Evolutionary conservation across 2,329 filamentous ascomycete species (phyloP).

Genomic region (Diplodia seriata): DNA sequence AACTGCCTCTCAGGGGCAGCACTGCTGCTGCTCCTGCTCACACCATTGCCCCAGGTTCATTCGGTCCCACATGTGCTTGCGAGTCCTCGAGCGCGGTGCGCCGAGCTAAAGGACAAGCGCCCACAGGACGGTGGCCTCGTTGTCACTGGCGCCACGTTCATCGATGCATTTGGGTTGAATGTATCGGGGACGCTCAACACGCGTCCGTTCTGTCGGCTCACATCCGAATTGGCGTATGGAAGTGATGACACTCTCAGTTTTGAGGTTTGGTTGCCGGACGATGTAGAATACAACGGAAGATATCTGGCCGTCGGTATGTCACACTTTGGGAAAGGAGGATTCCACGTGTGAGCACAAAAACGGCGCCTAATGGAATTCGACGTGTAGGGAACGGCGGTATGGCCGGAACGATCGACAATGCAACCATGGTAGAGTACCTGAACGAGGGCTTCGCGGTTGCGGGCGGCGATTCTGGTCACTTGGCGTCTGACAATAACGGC

Average conservation of each 20-base stretch:
- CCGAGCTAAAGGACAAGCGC: conserved; percentile 13
- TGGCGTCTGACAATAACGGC: conserved; percentile 27
- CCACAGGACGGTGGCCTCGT: conserved; percentile 10
- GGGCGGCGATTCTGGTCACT: conserved; percentile 34
- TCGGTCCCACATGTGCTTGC: conserved; percentile 4
- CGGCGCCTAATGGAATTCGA: not conserved
- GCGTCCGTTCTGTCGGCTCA: conserved; percentile 29
- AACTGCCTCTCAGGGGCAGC: not conserved
- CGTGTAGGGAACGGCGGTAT: conserved; percentile 33
- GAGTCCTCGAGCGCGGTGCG: conserved; percentile 20
- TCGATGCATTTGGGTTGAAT: conserved; percentile 14
- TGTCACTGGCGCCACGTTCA: conserved; percentile 8
- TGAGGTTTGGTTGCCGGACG: conserved; percentile 30
- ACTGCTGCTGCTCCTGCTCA: conserved; percentile 5
- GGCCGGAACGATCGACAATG: conserved; percentile 32
- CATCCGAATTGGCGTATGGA: conserved; percentile 16
- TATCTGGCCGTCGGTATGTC: conserved; percentile 30
- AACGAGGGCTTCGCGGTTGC: conserved; percentile 34
- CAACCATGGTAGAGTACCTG: conserved; percentile 31
- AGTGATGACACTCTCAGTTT: conserved; percentile 20
- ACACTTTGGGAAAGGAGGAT: not conserved
- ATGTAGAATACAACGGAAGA: conserved; percentile 28
- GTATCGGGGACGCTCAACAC: conserved; percentile 5
- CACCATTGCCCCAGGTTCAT: not conserved
- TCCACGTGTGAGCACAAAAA: not conserved